phyloP scores from a whole-genome alignment of 306 rosid species.

The Dryas octopetala region DNA sequence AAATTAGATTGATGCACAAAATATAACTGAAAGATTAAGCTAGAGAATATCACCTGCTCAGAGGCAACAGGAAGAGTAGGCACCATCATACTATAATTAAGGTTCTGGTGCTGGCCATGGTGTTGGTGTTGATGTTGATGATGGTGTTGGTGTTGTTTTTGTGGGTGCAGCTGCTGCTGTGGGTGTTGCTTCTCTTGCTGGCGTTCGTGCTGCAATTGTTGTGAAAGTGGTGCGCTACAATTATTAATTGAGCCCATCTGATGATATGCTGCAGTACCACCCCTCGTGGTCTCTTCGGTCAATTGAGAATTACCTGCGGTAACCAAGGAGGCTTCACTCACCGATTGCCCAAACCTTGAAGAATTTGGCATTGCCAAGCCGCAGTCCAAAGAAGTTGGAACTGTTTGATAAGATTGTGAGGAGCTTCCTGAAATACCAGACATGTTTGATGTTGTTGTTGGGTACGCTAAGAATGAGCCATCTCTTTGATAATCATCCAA shows the following conservation, averaged over 20 bases:
- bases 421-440: constrained; percentile 32
- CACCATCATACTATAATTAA: constrained; percentile 39
- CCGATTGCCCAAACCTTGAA: constrained; percentile 47
- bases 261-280: constrained; percentile 31
- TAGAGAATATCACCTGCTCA: constrained; percentile 49
- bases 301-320: constrained; percentile 38
- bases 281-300: constrained; percentile 35
- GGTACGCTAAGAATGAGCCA: constrained; percentile 22
- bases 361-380: constrained; percentile 38
- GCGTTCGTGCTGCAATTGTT: constrained; percentile 62
- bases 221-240: constrained; percentile 46
- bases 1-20: too few relatives aligned
- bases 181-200: constrained; percentile 46
- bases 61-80: constrained; percentile 48
- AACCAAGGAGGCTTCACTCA: constrained; percentile 39
- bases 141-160: constrained; percentile 18
- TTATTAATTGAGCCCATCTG: constrained; percentile 32
- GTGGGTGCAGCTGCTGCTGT: constrained; percentile 16
- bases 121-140: constrained; percentile 16
- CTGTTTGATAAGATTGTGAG: constrained; percentile 41
- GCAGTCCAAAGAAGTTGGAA: constrained; percentile 43
- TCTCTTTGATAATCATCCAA: constrained; percentile 61
- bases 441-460: constrained; percentile 26
- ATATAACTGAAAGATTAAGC: background rate
- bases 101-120: constrained; percentile 10